These are phyloP conservation scores for Mallotus japonicus DNA, from an alignment of 441 rosid genomes.

Conservation along the genomic window DNA sequence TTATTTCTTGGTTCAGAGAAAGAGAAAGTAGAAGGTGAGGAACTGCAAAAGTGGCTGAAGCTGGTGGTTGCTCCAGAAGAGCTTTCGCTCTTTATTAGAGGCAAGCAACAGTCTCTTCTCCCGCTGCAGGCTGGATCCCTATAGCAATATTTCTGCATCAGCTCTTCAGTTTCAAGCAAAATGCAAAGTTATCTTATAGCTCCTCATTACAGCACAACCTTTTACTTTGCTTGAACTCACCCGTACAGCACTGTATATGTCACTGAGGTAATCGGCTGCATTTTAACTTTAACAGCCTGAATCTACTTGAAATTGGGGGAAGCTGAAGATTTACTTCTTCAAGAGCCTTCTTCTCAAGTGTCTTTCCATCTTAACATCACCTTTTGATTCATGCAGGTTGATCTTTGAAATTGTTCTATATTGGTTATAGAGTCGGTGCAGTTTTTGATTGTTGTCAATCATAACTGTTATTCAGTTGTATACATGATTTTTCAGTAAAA, in stretches of 20 bases:
- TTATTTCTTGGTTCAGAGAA: conserved; percentile 46
- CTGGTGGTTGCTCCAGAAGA: conserved; percentile 81
- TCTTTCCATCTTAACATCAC: conserved; percentile 5
- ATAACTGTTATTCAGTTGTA: conserved; percentile 24
- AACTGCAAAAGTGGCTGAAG: conserved; percentile 76
- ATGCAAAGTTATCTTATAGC: conserved; percentile 12
- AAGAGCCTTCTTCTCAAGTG: conserved; percentile 12
- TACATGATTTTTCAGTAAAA: conserved; percentile 23
- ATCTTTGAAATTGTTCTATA: conserved; percentile 23
- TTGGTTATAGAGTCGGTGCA: conserved; percentile 22
- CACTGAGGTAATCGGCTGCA: conserved; percentile 31
- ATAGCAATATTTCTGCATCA: conserved; percentile 10
- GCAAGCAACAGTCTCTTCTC: conserved; percentile 53
- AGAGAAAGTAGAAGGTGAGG: conserved; percentile 97
- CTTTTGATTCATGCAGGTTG: conserved; percentile 12
- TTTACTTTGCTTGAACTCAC: conserved; percentile 16
- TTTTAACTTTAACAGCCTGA: conserved; percentile 18
- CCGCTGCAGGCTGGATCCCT: conserved; percentile 41
- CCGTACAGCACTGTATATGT: conserved; percentile 26
- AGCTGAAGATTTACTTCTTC: conserved; percentile 24
- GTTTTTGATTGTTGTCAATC: conserved; percentile 17
- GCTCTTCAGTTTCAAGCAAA: conserved; percentile 11
- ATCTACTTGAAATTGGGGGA: conserved; percentile 13
- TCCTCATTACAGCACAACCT: conserved; percentile 13
- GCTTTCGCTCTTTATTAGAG: conserved; percentile 54